phyloP scores from a whole-genome alignment of 192 early-diverging fungal species.

The Phlyctochytrium arcticum region DNA sequence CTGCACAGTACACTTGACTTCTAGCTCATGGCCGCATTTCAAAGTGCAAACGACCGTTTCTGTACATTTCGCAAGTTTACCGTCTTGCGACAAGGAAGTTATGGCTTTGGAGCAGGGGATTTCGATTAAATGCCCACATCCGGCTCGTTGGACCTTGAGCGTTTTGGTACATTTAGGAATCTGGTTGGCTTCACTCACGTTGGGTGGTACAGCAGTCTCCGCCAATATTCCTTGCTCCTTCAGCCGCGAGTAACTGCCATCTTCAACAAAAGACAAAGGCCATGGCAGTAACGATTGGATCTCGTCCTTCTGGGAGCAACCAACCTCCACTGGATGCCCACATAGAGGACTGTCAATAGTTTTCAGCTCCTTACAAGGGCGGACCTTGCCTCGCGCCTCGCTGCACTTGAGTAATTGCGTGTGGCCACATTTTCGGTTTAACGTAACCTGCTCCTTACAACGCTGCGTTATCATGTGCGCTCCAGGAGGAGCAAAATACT shows the following conservation, averaged over 20 bases:
- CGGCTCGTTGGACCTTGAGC: background rate
- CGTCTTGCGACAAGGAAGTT: background rate
- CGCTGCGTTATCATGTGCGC: background rate
- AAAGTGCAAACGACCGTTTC: background rate
- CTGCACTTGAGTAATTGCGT: background rate
- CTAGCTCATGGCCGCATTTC: background rate
- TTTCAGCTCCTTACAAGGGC: constrained; percentile 1
- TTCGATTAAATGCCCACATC: constrained; percentile 15
- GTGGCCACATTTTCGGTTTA: constrained; percentile 23
- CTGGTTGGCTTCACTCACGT: background rate
- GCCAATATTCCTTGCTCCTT: background rate
- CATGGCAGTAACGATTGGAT: background rate
- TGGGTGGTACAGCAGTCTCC: constrained; percentile 3
- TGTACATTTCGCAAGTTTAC: background rate
- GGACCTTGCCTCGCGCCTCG: background rate
- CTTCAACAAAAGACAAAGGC: background rate
- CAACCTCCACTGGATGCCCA: constrained; percentile 13
- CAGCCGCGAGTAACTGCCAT: background rate
- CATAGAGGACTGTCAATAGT: constrained; percentile 9
- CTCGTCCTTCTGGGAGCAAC: background rate
- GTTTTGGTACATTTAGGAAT: background rate
- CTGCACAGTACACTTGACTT: background rate
- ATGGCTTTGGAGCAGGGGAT: constrained; percentile 7
- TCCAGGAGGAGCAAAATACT: background rate
- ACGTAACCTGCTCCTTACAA: constrained; percentile 1